A percentile compares a stretch with the other conserved stretches of the same genome.
These are phyloP conservation scores for Ogataea polymorpha DNA, from an alignment of 805 yeast species.

Conservation along the genomic window DNA sequence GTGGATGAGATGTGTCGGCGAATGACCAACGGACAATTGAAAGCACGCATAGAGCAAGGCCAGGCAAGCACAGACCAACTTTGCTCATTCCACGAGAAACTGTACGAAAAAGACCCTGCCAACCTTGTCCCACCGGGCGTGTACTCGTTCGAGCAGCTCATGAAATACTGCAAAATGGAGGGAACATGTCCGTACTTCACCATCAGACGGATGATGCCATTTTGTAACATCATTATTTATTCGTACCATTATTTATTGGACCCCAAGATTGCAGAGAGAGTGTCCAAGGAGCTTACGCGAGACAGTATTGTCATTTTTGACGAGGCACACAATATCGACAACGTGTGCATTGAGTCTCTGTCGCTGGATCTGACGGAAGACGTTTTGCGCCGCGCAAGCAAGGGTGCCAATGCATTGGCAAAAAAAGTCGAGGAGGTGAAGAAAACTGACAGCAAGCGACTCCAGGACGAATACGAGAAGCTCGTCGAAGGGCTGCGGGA, in stretches of 20 bases:
- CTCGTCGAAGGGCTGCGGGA: slow-evolving; percentile 87
- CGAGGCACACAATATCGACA: slow-evolving; percentile 98
- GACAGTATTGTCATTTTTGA: slow-evolving; percentile 94
- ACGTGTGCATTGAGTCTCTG: slow-evolving; percentile 94
- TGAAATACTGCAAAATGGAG: slow-evolving; percentile 70
- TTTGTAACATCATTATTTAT: slow-evolving; percentile 90
- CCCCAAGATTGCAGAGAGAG: slow-evolving; percentile 96
- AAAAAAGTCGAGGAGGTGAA: slow-evolving; percentile 83
- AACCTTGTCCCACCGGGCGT: slow-evolving; percentile 90
- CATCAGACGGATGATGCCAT: slow-evolving; percentile 94
- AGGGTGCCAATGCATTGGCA: slow-evolving; percentile 80
- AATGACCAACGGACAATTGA: slow-evolving; percentile 87
- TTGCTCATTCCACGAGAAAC: slow-evolving; percentile 89
- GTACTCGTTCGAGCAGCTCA: slow-evolving; percentile 83
- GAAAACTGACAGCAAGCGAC: slow-evolving; percentile 72
- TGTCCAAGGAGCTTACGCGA: slow-evolving; percentile 84
- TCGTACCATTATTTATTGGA: slow-evolving; percentile 95
- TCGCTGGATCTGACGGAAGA: slow-evolving; percentile 92
- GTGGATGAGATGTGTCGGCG: slow-evolving; percentile 97
- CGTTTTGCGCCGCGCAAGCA: slow-evolving; percentile 76
- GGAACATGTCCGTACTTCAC: slow-evolving; percentile 96
- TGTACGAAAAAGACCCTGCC: slow-evolving; percentile 83
- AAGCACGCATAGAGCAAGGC: slow-evolving; percentile 58
- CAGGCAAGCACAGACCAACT: slow-evolving; percentile 54
- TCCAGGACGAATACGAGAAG: slow-evolving; percentile 88